Percentiles rank a stretch among this genome's conserved stretches.
phyloP scores from a whole-genome alignment of 345 rosid species.

The Melastoma malabathricum region DNA sequence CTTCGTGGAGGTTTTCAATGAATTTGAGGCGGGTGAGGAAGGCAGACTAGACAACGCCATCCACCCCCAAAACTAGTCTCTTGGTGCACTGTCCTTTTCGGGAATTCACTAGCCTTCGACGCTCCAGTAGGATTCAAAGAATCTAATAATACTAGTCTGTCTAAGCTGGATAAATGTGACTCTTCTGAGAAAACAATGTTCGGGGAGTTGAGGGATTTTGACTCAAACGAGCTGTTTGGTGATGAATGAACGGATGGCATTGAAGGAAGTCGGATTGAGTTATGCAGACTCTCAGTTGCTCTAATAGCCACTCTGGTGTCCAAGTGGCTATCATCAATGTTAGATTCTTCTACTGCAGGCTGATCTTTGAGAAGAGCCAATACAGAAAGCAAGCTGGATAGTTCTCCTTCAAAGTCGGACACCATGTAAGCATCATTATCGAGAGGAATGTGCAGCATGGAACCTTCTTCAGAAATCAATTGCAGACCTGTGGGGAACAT shows the following conservation, averaged over 20 bases:
- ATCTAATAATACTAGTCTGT: conserved; percentile 58
- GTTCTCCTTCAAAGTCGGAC: conserved; percentile 80
- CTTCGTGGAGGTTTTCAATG: too few species aligned
- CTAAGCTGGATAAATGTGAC: conserved; percentile 55
- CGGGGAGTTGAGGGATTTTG: conserved; percentile 27
- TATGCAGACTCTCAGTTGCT: conserved; percentile 17
- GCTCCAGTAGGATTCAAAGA: conserved; percentile 37
- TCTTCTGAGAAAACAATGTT: conserved; percentile 33
- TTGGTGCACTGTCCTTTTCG: too few species aligned
- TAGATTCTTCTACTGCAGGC: conserved; percentile 13
- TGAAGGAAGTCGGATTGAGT: conserved; percentile 22
- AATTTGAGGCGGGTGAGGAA: too few species aligned
- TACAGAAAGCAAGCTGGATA: conserved; percentile 91
- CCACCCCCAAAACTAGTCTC: too few species aligned
- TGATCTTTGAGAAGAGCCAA: conserved; percentile 40
- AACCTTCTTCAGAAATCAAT: conserved; percentile 60
- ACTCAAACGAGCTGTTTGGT: conserved; percentile 40
- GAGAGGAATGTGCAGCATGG: conserved; percentile 62
- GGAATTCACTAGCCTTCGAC: conserved; percentile 9
- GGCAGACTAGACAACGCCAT: too few species aligned
- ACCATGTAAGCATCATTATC: conserved; percentile 37
- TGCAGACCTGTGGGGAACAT: conserved; percentile 31
- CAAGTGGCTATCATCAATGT: conserved; percentile 18
- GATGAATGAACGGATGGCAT: conserved; percentile 29
- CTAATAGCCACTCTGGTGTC: conserved; percentile 16